Evolutionary conservation across 805 yeast species (phyloP).

Genomic region (Kodamaea hsintzibuensis): DNA sequence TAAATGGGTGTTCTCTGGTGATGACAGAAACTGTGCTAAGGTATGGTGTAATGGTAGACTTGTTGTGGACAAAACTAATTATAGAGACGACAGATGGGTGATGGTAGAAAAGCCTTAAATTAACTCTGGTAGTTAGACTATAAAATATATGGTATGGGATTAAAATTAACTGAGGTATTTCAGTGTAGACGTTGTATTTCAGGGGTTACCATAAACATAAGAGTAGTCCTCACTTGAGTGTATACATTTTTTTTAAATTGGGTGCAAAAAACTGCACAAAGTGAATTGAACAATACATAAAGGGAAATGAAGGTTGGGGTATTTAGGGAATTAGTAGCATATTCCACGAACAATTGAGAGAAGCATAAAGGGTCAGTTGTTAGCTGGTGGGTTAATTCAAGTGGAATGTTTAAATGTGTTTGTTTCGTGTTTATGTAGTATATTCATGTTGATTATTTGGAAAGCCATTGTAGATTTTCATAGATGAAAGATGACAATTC

Average conservation of each 20-base stretch:
- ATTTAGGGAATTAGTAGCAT: too few relatives aligned
- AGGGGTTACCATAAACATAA: too few relatives aligned
- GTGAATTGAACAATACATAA: background rate
- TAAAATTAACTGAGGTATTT: background rate
- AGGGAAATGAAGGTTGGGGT: background rate
- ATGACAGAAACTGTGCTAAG: slow-evolving; percentile 78
- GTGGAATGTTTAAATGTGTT: too few relatives aligned
- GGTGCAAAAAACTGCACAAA: background rate
- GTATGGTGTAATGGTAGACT: slow-evolving; percentile 83
- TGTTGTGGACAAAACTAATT: slow-evolving; percentile 24
- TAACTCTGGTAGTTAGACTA: background rate
- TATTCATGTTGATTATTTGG: too few relatives aligned
- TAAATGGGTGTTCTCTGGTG: slow-evolving; percentile 93
- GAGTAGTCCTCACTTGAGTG: too few relatives aligned
- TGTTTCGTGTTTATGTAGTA: too few relatives aligned
- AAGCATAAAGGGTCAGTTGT: too few relatives aligned
- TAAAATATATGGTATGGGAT: background rate
- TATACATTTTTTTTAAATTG: background rate
- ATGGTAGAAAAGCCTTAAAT: slow-evolving; percentile 8
- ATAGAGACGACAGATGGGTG: slow-evolving; percentile 11
- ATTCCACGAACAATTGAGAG: too few relatives aligned
- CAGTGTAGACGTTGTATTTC: background rate
- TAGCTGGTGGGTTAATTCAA: too few relatives aligned
- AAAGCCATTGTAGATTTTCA: too few relatives aligned
- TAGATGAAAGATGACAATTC: too few relatives aligned